Conservation (phyloP, 495 filamentous ascomycete genomes). For the Hypoxylon fuscum region DNA sequence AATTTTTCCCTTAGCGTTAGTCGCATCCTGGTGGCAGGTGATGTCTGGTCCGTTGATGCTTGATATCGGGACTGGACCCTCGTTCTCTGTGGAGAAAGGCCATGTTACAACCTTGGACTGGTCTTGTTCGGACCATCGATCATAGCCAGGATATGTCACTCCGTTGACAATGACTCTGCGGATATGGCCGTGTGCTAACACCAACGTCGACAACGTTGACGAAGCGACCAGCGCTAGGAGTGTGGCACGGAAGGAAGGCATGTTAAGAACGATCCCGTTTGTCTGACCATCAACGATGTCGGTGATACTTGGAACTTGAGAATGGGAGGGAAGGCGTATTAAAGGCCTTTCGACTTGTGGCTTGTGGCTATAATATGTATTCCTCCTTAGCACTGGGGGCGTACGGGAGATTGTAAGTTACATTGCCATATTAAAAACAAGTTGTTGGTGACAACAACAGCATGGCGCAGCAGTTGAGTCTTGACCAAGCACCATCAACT, state of each 20-base stretch:
- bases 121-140: slow-evolving; percentile 46
- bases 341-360: not conserved
- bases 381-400: too few species aligned
- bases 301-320: not conserved
- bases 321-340: not conserved
- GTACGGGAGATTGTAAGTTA: not conserved
- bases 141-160: slow-evolving; percentile 49
- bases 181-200: slow-evolving; percentile 65
- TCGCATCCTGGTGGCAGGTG: slow-evolving; percentile 52
- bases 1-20: slow-evolving; percentile 44
- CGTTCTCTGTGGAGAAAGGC: slow-evolving; percentile 58
- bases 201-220: slow-evolving; percentile 54
- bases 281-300: not conserved
- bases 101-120: slow-evolving; percentile 57
- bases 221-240: slow-evolving; percentile 54
- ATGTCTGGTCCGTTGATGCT: slow-evolving; percentile 47
- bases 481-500: slow-evolving; percentile 4
- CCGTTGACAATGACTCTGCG: slow-evolving; percentile 61
- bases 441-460: not conserved
- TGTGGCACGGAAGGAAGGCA: slow-evolving; percentile 27
- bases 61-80: slow-evolving; percentile 59
- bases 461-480: not conserved
- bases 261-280: slow-evolving; percentile 1
- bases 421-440: slow-evolving; percentile 1
- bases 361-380: not conserved